Percentiles rank a stretch among this genome's conserved stretches.
These are phyloP conservation scores for Penicillium pulvis DNA, from an alignment of 495 filamentous ascomycete species.

Conservation along the genomic window DNA sequence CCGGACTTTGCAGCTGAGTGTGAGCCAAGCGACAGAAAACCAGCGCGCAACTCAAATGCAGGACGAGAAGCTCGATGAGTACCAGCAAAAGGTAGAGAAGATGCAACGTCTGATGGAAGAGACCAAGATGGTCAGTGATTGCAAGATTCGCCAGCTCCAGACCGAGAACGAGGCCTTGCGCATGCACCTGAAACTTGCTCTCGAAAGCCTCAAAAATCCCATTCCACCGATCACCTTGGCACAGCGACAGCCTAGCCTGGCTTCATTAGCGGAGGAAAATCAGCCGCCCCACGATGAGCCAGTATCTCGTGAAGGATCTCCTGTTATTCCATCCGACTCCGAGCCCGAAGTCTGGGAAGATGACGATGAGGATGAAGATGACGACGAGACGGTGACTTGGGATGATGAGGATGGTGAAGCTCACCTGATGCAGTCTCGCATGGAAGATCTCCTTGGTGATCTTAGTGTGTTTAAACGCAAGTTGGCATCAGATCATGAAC, in stretches of 20 bases:
- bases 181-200: conserved; percentile 79
- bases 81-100: conserved; percentile 78
- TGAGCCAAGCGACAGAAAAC: conserved; percentile 53
- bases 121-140: conserved; percentile 79
- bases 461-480: conserved; percentile 81
- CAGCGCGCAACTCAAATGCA: conserved; percentile 55
- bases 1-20: conserved; percentile 74
- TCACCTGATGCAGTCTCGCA: conserved; percentile 64
- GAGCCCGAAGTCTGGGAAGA: conserved; percentile 48
- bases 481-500: conserved; percentile 71
- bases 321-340: conserved; percentile 24
- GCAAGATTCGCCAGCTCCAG: conserved; percentile 83
- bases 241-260: conserved; percentile 35
- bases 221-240: conserved; percentile 56
- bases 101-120: conserved; percentile 97
- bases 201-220: conserved; percentile 87
- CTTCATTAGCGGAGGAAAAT: conserved; percentile 43
- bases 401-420: conserved; percentile 40
- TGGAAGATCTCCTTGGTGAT: conserved; percentile 74
- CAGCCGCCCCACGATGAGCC: conserved; percentile 35
- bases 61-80: conserved; percentile 83
- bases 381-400: conserved; percentile 32
- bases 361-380: conserved; percentile 18
- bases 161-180: conserved; percentile 88
- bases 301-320: conserved; percentile 39